Conservation (phyloP, 352 stramenopile species). For the Phytophthora pinifolia region DNA sequence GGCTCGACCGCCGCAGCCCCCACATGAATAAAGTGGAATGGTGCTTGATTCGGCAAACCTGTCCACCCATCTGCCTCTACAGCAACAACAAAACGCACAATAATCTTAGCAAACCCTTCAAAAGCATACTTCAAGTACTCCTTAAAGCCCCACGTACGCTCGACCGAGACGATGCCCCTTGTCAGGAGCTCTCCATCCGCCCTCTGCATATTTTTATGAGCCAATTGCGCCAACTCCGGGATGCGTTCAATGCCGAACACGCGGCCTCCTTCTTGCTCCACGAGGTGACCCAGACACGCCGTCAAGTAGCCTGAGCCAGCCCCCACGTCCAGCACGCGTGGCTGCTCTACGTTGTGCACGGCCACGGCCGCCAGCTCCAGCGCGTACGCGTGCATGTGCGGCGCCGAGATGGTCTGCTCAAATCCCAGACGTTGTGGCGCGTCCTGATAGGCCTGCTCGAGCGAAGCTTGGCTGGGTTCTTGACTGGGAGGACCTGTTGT, state of each 20-base stretch:
- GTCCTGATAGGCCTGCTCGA: conserved; percentile 74
- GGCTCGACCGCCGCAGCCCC: conserved; percentile 91
- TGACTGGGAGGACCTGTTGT: not conserved
- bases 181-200: conserved; percentile 84
- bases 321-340: conserved; percentile 93
- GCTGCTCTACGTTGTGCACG: conserved; percentile 32
- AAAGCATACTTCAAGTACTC: too few relatives aligned
- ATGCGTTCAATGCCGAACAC: conserved; percentile 94
- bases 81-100: not conserved
- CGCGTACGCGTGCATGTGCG: conserved; percentile 90
- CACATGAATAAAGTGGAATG: conserved; percentile 98
- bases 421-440: conserved; percentile 81
- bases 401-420: conserved; percentile 89
- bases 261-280: conserved; percentile 31
- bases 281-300: conserved; percentile 89
- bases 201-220: conserved; percentile 78
- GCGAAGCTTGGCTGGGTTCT: conserved; percentile 11
- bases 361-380: conserved; percentile 76
- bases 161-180: conserved; percentile 47
- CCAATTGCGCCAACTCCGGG: conserved; percentile 81
- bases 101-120: not conserved
- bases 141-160: conserved; percentile 29
- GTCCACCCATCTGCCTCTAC: conserved; percentile 91
- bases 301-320: conserved; percentile 96
- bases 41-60: conserved; percentile 83